Evolutionary conservation across 208 protist genomes (phyloP).

Genomic region (Acanthamoeba triangularis): DNA sequence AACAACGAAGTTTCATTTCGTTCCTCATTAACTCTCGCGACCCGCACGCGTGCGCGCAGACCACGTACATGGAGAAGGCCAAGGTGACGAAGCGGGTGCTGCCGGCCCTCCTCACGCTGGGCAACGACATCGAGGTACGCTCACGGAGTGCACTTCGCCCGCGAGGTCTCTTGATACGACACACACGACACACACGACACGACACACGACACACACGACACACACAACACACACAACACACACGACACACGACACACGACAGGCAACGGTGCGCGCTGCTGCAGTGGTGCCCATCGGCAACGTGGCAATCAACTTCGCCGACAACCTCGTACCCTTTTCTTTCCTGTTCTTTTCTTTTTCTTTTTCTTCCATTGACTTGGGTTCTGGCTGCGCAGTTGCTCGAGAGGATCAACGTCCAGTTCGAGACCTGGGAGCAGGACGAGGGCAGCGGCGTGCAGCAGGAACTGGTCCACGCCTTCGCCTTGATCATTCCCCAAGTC

Average conservation of each 20-base stretch:
- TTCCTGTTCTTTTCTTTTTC: not conserved
- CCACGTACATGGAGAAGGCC: not conserved
- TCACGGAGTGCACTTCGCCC: not conserved
- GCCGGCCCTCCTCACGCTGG: slow-evolving; percentile 69
- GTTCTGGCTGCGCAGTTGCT: not conserved
- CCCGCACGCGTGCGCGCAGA: not conserved
- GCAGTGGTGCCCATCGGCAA: not conserved
- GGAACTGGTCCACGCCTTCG: not conserved
- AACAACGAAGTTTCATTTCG: no score
- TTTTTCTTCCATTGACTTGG: not conserved
- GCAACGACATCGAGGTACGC: slow-evolving; percentile 62
- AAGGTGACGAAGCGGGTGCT: slow-evolving; percentile 69
- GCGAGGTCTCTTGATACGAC: not conserved
- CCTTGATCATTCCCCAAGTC: no score
- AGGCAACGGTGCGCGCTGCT: slow-evolving; percentile 15
- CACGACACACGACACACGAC: not conserved
- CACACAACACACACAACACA: not conserved
- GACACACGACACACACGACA: no score
- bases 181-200: no score
- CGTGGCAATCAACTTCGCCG: slow-evolving; percentile 27
- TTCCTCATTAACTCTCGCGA: no score
- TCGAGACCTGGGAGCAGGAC: slow-evolving; percentile 69
- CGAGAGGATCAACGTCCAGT: slow-evolving; percentile 71
- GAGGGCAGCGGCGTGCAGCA: slow-evolving; percentile 1
- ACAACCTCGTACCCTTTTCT: slow-evolving; percentile 9